These are phyloP conservation scores for Diaporthe sp. DNA, from an alignment of 2,329 filamentous ascomycete species.

Conservation along the genomic window DNA sequence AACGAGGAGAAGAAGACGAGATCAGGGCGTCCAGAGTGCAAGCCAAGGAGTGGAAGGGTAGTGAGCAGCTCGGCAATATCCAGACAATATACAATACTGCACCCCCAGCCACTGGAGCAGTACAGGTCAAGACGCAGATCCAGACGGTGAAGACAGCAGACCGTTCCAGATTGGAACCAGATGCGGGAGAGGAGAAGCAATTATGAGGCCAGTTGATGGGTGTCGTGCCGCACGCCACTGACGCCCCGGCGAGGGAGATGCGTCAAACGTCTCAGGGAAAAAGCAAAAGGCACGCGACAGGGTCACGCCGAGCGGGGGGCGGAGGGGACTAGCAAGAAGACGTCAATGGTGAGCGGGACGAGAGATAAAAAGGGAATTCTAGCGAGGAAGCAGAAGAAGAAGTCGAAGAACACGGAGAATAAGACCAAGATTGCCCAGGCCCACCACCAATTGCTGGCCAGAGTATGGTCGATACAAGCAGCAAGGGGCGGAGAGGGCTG, in stretches of 20 bases:
- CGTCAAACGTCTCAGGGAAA: slow-evolving; percentile 25
- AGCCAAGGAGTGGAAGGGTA: slow-evolving; percentile 6
- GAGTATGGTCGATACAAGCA: background rate
- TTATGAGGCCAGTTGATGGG: slow-evolving; percentile 30
- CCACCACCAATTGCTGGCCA: background rate
- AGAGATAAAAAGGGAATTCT: background rate
- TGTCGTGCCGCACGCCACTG: slow-evolving; percentile 29
- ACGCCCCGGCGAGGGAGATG: slow-evolving; percentile 16
- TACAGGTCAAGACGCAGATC: background rate
- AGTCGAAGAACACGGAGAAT: background rate
- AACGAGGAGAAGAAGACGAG: background rate
- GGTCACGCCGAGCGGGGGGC: slow-evolving; percentile 1
- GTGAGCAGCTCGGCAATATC: slow-evolving; percentile 5
- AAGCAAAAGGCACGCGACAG: slow-evolving; percentile 30
- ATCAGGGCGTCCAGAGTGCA: background rate
- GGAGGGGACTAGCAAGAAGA: too few species aligned
- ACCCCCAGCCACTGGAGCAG: slow-evolving; percentile 24
- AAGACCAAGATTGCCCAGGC: background rate
- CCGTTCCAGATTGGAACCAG: slow-evolving; percentile 1
- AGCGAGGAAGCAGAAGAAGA: background rate
- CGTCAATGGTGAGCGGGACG: background rate
- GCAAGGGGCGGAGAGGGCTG: slow-evolving; percentile 24
- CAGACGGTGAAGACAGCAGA: slow-evolving; percentile 15
- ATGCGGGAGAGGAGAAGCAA: slow-evolving; percentile 30
- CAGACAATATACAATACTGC: slow-evolving; percentile 5